A percentile compares a stretch with the other conserved stretches of the same genome.
Evolutionary conservation across 169 alveolate genomes (phyloP).

Genomic region (Gregarina niphandrodes): DNA sequence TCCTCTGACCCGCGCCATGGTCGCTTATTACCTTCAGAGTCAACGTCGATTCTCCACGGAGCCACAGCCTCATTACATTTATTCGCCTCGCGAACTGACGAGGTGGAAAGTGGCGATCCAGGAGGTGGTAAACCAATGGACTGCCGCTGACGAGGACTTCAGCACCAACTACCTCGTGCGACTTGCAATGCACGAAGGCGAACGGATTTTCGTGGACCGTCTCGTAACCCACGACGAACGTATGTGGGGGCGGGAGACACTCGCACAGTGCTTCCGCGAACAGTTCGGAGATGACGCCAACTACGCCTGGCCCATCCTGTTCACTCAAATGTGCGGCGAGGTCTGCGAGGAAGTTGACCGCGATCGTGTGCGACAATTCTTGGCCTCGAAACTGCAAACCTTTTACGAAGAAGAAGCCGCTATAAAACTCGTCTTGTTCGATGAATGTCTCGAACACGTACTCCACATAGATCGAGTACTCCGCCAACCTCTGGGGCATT

Average conservation of each 20-base stretch:
- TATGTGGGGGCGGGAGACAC: conserved; percentile 65
- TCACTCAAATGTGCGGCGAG: conserved; percentile 39
- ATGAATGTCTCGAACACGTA: conserved; percentile 78
- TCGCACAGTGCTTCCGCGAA: conserved; percentile 51
- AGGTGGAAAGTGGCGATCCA: conserved; percentile 83
- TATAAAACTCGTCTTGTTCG: conserved; percentile 72
- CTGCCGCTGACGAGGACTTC: conserved; percentile 10
- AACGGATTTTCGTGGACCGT: conserved; percentile 80
- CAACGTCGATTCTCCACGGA: conserved; percentile 74
- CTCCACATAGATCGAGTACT: conserved; percentile 84
- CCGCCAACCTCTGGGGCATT: conserved; percentile 86
- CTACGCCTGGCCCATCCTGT: conserved; percentile 52
- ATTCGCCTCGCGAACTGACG: conserved; percentile 91
- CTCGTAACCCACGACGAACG: conserved; percentile 68
- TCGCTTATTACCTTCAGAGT: conserved; percentile 69
- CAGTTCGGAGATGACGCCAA: conserved; percentile 37
- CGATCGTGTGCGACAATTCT: conserved; percentile 48
- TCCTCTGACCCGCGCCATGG: conserved; percentile 78
- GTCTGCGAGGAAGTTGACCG: conserved; percentile 37
- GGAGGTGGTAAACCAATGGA: conserved; percentile 25
- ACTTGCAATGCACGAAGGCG: conserved; percentile 74
- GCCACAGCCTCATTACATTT: conserved; percentile 81
- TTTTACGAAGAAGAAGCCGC: conserved; percentile 55
- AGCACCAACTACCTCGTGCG: conserved; percentile 44
- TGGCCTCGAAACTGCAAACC: conserved; percentile 21